These are phyloP conservation scores for Lepiota subincarnata DNA, from an alignment of 768 basidiomycete genomes.

Conservation along the genomic window DNA sequence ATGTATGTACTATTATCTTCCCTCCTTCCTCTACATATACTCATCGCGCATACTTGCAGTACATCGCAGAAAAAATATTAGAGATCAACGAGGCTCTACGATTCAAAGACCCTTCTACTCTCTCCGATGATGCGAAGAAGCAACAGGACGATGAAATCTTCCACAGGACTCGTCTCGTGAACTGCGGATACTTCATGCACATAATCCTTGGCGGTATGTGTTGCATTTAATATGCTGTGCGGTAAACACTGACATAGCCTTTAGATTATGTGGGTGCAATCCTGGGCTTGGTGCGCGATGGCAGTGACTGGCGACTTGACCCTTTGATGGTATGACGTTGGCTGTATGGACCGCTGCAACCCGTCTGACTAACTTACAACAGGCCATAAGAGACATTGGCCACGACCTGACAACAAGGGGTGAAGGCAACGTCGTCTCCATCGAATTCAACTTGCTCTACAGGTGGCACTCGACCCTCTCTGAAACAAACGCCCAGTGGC, in stretches of 20 bases:
- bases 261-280: constrained; percentile 73
- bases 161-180: constrained; percentile 67
- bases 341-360: not conserved
- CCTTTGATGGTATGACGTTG: constrained; percentile 48
- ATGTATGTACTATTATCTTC: constrained; percentile 36
- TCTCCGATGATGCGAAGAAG: constrained; percentile 18
- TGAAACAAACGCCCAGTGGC: constrained; percentile 52
- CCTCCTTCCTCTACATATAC: constrained; percentile 3
- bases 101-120: constrained; percentile 29
- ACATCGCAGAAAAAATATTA: constrained; percentile 61
- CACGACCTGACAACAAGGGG: constrained; percentile 60
- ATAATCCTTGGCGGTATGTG: constrained; percentile 53
- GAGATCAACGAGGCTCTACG: constrained; percentile 63
- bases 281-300: constrained; percentile 63
- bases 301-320: constrained; percentile 61
- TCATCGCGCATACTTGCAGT: constrained; percentile 36
- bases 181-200: constrained; percentile 68
- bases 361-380: not conserved
- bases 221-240: not conserved
- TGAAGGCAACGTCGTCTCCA: constrained; percentile 69
- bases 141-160: constrained; percentile 77
- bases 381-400: constrained; percentile 47
- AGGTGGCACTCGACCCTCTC: constrained; percentile 67
- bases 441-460: constrained; percentile 70
- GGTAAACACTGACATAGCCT: not conserved